A percentile compares a stretch with the other conserved stretches of the same genome.
These are phyloP conservation scores for Aspergillus steynii DNA, from an alignment of 495 filamentous ascomycete genomes.

Conservation along the genomic window DNA sequence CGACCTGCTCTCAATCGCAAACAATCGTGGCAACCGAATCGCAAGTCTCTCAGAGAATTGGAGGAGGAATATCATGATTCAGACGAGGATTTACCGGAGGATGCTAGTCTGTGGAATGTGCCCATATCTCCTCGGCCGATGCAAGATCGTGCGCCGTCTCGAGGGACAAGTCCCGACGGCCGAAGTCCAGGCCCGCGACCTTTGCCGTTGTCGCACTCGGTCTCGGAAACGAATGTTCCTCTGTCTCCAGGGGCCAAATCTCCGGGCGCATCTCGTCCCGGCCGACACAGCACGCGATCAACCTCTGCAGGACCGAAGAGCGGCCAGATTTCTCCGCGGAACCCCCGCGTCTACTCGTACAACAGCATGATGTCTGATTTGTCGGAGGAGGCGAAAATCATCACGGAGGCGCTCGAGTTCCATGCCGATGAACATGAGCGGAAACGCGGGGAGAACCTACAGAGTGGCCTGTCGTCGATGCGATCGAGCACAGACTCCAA, in stretches of 20 bases:
- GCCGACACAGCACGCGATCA: conserved; percentile 33
- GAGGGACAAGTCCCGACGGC: conserved; percentile 55
- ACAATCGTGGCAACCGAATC: conserved; percentile 68
- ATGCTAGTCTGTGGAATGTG: conserved; percentile 88
- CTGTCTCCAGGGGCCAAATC: conserved; percentile 23
- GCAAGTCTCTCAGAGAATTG: conserved; percentile 76
- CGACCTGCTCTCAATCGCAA: conserved; percentile 37
- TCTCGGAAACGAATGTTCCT: conserved; percentile 25
- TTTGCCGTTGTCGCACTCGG: conserved; percentile 42
- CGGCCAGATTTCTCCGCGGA: conserved; percentile 48
- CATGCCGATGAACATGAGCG: conserved; percentile 69
- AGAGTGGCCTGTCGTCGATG: conserved; percentile 44
- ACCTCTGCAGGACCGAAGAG: conserved; percentile 47
- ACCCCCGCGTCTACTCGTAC: conserved; percentile 80
- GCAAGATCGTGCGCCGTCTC: conserved; percentile 59
- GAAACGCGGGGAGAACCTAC: conserved; percentile 49
- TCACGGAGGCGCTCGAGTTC: conserved; percentile 86
- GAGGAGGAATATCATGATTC: conserved; percentile 87
- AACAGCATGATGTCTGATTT: conserved; percentile 74
- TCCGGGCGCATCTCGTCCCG: conserved; percentile 35
- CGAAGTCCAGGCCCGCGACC: conserved; percentile 41
- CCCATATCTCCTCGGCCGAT: conserved; percentile 86
- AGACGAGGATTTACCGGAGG: conserved; percentile 91
- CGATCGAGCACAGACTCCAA: conserved; percentile 55
- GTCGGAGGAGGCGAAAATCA: conserved; percentile 81